Conservation (phyloP, 495 filamentous ascomycete species). For the Podospora australis region DNA sequence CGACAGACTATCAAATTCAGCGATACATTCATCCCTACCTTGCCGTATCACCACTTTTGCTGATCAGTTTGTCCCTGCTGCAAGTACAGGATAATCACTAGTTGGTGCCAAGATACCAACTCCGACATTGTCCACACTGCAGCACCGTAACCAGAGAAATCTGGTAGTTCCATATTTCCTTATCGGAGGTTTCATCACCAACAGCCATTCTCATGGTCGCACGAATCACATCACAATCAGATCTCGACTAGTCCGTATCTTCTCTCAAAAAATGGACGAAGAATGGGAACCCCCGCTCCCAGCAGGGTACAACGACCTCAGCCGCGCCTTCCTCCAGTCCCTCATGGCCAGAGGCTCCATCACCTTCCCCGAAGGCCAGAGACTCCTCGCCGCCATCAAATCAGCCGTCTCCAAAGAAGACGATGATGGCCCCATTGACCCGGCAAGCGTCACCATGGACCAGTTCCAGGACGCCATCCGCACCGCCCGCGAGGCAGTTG, state of each 20-base stretch:
- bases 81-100: too few relatives aligned
- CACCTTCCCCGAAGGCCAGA: constrained; percentile 65
- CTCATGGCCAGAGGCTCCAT: constrained; percentile 72
- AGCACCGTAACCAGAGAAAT: too few relatives aligned
- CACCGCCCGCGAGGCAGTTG: constrained; percentile 63
- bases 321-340: constrained; percentile 91
- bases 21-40: too few relatives aligned
- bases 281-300: constrained; percentile 24
- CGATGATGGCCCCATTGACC: constrained; percentile 14
- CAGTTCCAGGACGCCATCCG: constrained; percentile 63
- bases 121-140: too few relatives aligned
- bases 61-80: too few relatives aligned
- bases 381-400: constrained; percentile 70
- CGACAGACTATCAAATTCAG: too few relatives aligned
- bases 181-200: too few relatives aligned
- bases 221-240: background rate
- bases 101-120: too few relatives aligned
- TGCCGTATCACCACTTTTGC: too few relatives aligned
- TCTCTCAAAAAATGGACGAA: constrained; percentile 22
- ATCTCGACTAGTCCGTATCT: too few relatives aligned
- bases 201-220: background rate
- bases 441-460: constrained; percentile 57
- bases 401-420: constrained; percentile 34
- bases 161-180: too few relatives aligned
- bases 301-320: constrained; percentile 49